Conservation (phyloP, 306 rosid genomes). For the Cucurbita pepo region DNA sequence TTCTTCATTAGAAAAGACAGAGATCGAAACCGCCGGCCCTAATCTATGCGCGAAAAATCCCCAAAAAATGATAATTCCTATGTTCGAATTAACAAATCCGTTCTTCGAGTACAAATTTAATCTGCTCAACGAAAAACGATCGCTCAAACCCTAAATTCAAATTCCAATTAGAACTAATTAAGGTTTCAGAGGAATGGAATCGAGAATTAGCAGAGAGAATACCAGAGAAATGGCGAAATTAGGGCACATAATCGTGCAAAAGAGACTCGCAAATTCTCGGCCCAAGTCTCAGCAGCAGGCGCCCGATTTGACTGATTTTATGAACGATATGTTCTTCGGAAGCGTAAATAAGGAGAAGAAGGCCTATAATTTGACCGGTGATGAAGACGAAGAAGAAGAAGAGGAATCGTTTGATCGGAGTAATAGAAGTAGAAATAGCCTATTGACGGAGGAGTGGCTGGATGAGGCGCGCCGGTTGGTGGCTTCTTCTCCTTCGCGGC, state of each 20-base stretch:
- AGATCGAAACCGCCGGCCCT: constrained; percentile 1
- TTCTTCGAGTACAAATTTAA: not conserved
- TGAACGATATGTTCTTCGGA: constrained; percentile 77
- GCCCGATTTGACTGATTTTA: constrained; percentile 66
- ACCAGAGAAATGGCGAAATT: constrained; percentile 8
- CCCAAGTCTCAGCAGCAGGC: constrained; percentile 14
- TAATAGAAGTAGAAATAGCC: constrained; percentile 31
- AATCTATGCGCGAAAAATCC: not conserved
- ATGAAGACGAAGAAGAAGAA: not conserved
- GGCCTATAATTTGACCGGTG: constrained; percentile 41
- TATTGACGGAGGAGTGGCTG: constrained; percentile 57
- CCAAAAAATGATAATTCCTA: not conserved
- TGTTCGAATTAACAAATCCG: not conserved
- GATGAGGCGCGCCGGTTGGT: constrained; percentile 55
- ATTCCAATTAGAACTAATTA: not conserved
- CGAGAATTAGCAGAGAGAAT: constrained; percentile 11
- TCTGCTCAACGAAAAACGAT: not conserved
- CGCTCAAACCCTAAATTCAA: not conserved
- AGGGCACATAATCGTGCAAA: constrained; percentile 21
- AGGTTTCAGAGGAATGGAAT: constrained; percentile 1
- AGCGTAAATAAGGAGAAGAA: constrained; percentile 11
- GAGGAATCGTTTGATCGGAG: constrained; percentile 27
- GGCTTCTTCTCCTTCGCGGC: constrained; percentile 53
- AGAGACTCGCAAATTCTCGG: constrained; percentile 13
- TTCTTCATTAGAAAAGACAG: not conserved